Percentiles rank a stretch among this genome's conserved stretches.
These are phyloP conservation scores for Diaporthe longicolla DNA, from an alignment of 2,329 filamentous ascomycete genomes.

Conservation along the genomic window DNA sequence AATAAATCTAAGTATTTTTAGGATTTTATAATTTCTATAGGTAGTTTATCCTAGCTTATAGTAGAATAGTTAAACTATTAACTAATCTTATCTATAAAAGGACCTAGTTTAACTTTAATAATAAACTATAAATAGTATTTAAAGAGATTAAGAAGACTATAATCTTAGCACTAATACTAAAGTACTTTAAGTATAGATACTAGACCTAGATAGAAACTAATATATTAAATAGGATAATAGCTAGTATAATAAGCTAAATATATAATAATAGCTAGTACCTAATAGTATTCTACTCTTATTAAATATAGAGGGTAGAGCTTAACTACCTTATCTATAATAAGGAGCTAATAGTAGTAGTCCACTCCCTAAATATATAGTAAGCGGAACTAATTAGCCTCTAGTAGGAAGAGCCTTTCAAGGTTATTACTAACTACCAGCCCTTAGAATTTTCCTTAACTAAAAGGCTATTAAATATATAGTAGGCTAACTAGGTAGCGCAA, in stretches of 20 bases:
- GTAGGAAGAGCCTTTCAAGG: not conserved
- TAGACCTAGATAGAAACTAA: not conserved
- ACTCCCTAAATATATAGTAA: not conserved
- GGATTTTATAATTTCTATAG: not conserved
- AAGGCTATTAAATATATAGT: not conserved
- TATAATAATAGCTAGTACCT: not conserved
- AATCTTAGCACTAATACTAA: not conserved
- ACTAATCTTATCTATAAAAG: not conserved
- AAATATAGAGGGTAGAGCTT: not conserved
- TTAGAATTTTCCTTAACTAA: constrained; percentile 1
- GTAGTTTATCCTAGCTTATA: not conserved
- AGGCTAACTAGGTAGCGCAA: not conserved
- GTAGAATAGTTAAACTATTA: not conserved
- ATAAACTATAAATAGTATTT: not conserved
- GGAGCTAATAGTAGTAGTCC: not conserved
- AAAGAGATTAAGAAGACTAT: not conserved
- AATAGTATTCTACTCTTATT: not conserved
- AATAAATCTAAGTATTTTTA: not conserved
- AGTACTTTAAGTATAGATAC: constrained; percentile 3
- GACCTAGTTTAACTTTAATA: no score
- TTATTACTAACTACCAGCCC: not conserved
- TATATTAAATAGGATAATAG: not conserved
- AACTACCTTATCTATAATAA: constrained; percentile 27
- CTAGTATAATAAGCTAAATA: not conserved
- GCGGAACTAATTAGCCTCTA: not conserved